Conservation (phyloP, 1,139 yeast genomes). For the Debaryomyces nepalensis region DNA sequence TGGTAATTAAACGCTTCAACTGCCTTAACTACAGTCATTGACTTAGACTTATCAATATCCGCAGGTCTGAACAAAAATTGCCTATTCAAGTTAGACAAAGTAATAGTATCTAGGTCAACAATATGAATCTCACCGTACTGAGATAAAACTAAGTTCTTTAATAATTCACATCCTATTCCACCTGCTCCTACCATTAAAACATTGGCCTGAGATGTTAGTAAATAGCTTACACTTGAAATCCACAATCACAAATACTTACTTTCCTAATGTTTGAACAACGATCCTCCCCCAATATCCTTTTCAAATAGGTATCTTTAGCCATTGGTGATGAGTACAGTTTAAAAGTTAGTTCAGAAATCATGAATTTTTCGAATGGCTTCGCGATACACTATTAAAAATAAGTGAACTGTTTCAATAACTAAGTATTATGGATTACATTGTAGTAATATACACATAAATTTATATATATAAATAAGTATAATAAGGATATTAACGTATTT, state of each 20-base stretch:
- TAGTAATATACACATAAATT: not conserved
- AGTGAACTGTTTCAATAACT: not conserved
- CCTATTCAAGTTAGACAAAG: constrained; percentile 86
- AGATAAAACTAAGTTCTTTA: constrained; percentile 80
- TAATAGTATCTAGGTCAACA: constrained; percentile 93
- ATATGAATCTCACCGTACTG: constrained; percentile 91
- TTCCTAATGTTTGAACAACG: constrained; percentile 34
- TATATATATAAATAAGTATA: not conserved
- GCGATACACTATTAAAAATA: constrained; percentile 2
- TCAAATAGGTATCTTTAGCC: constrained; percentile 50
- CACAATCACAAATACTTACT: constrained; percentile 11
- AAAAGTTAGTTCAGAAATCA: too few relatives aligned
- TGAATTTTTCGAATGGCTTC: constrained; percentile 6
- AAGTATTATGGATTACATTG: not conserved
- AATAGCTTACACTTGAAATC: not conserved
- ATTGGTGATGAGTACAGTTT: constrained; percentile 18
- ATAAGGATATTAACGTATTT: too few relatives aligned
- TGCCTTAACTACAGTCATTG: constrained; percentile 80
- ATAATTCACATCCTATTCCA: constrained; percentile 96
- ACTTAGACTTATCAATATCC: constrained; percentile 86
- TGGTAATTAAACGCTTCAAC: constrained; percentile 78
- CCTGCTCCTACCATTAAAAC: constrained; percentile 97
- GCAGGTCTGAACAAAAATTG: constrained; percentile 88
- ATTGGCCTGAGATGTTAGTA: constrained; percentile 37
- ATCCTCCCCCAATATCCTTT: constrained; percentile 48